Percentiles rank a stretch among this genome's conserved stretches.
These are phyloP conservation scores for Cyphellophora europaea DNA, from an alignment of 2,329 filamentous ascomycete genomes.

Conservation along the genomic window DNA sequence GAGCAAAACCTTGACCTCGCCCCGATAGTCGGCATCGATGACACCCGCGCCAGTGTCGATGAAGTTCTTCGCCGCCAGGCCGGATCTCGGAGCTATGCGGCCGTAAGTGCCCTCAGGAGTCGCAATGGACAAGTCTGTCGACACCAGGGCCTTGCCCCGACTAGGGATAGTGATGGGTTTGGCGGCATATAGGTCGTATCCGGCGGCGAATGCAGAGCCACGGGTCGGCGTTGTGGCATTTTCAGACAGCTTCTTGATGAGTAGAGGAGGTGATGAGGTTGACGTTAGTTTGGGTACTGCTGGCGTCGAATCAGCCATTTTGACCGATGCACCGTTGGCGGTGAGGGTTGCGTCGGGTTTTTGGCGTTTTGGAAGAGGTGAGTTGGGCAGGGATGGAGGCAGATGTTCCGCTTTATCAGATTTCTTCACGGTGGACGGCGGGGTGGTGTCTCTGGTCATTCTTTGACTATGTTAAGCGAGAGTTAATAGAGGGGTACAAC, in stretches of 20 bases:
- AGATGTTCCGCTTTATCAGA: conserved; percentile 26
- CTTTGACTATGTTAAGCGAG: conserved; percentile 13
- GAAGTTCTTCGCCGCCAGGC: conserved; percentile 84
- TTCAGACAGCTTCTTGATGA: conserved; percentile 79
- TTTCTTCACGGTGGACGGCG: conserved; percentile 23
- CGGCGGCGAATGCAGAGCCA: conserved; percentile 80
- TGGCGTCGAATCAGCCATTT: conserved; percentile 23
- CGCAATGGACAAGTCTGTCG: conserved; percentile 85
- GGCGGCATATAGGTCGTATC: conserved; percentile 84
- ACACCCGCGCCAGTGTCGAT: conserved; percentile 95
- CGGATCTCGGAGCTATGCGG: conserved; percentile 81
- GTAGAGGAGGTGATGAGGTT: conserved; percentile 48
- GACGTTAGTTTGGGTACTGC: conserved; percentile 23
- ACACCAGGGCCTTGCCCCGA: conserved; percentile 74
- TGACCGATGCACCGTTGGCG: conserved; percentile 23
- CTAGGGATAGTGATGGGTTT: conserved; percentile 67
- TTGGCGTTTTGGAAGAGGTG: conserved; percentile 70
- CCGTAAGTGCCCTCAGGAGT: conserved; percentile 86
- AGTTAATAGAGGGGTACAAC: too few relatives aligned
- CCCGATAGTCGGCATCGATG: conserved; percentile 95
- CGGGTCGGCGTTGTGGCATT: conserved; percentile 76
- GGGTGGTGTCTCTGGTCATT: conserved; percentile 36
- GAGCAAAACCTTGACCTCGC: conserved; percentile 84
- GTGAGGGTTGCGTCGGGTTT: conserved; percentile 44
- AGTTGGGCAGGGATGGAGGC: conserved; percentile 54